Conservation (phyloP, 805 yeast genomes). For the Lipomyces starkeyi region DNA sequence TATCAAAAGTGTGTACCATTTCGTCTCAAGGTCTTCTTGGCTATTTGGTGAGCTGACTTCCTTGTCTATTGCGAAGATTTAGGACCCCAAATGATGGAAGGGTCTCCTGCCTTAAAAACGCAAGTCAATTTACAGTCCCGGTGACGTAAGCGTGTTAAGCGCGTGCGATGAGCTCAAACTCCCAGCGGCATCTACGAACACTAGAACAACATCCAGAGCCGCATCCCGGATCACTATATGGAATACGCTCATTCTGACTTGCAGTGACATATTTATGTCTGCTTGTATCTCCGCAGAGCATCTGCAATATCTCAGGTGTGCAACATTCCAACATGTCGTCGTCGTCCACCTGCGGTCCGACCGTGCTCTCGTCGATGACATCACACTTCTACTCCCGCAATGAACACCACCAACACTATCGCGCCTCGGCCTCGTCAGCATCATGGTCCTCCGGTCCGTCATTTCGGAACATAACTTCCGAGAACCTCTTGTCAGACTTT, state of each 20-base stretch:
- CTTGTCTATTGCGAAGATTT: no score
- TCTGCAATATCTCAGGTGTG: neutral
- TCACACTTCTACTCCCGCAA: slow-evolving; percentile 12
- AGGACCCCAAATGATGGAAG: no score
- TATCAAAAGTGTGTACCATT: no score
- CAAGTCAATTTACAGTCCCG: no score
- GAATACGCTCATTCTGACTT: neutral
- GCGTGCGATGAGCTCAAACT: no score
- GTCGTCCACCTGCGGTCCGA: slow-evolving; percentile 3
- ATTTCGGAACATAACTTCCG: neutral
- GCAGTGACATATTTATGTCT: neutral
- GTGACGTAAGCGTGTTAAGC: no score
- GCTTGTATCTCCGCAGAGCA: neutral
- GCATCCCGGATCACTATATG: no score
- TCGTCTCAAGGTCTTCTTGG: no score
- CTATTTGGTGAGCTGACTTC: no score
- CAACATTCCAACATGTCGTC: neutral
- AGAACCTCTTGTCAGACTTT: neutral
- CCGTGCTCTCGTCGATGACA: slow-evolving; percentile 6
- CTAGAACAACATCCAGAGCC: no score
- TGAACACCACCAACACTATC: slow-evolving; percentile 15
- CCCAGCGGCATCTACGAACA: no score
- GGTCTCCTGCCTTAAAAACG: no score
- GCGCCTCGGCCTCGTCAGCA: neutral
- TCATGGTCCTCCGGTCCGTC: slow-evolving; percentile 9